Evolutionary conservation across 768 basidiomycete species (phyloP), one percentile per base, ranked within the genome.

Genomic region (Exsudoporus frostii): DNA sequence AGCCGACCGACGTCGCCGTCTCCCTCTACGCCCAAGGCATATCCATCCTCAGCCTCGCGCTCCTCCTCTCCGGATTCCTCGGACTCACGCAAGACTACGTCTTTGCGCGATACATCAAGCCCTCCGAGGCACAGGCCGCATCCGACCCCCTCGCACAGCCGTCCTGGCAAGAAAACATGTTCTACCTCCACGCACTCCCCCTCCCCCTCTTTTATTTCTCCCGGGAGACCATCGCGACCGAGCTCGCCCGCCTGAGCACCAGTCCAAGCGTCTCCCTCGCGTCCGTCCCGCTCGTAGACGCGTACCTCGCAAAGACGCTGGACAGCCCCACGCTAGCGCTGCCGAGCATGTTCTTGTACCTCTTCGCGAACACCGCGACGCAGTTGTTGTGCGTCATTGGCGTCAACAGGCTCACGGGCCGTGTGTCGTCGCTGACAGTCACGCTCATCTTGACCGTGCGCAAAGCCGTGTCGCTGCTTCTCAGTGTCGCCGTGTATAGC

Each of bases 131-230:
- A 56, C 65, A 48, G 52, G 51, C 33, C 55, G 62, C 47, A 8
- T 64, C 53, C 24, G 50, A 60, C 47, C 58, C 59, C 1, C 33
- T 37, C n/a, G 38, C 53, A n/a, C 58, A 59, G 39, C 60, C 69
- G 0, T 68, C 81, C 40, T 97, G 94, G 94, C 83, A 88, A 63
- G 94, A 97, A 71, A 86, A 83, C 45, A 84, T 98, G 81, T 98
- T 96, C 73, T 98, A 93, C 73, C 77, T 90, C 20, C 91, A 93
- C 69, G 82, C 86, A 62, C 80, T 92, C 48, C 81, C 85, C 13
- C 76, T 93, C 13, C 91, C 90, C 7, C 77, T 92, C 76, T 92
- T 93, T 73, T 54, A 79, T 53, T 81, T 82, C 51, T 73, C 89
- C 36, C 72, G 82, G 1, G 61, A 73, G 19, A 81, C 80, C 62